phyloP scores from a whole-genome alignment of 768 basidiomycete species.

The Lentinula detonsa region DNA sequence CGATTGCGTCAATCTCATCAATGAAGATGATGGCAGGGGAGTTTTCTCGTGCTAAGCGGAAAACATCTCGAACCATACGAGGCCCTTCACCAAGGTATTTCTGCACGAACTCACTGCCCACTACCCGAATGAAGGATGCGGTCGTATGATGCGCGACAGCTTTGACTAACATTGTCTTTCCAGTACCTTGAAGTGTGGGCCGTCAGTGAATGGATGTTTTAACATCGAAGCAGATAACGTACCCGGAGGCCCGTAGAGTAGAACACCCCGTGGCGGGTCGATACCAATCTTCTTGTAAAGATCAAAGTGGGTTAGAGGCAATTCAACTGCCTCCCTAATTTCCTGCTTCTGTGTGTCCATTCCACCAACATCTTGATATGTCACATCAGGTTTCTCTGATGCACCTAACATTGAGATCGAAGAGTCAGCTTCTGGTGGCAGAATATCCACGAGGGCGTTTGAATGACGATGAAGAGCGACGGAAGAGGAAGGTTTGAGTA shows the following conservation, averaged over 20 bases:
- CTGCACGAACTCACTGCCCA: slow-evolving; percentile 98
- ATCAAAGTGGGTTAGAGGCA: slow-evolving; percentile 95
- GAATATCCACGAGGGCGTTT: slow-evolving; percentile 95
- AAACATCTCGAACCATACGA: slow-evolving; percentile 99
- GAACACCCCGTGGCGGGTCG: slow-evolving; percentile 94
- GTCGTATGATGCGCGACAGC: slow-evolving; percentile 99
- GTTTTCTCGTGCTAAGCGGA: slow-evolving; percentile 95
- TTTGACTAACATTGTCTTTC: slow-evolving; percentile 98
- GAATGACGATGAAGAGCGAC: slow-evolving; percentile 99
- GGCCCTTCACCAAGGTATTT: slow-evolving; percentile 99
- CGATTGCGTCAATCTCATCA: slow-evolving; percentile 98
- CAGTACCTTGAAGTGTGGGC: slow-evolving; percentile 62
- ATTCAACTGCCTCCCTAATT: slow-evolving; percentile 95
- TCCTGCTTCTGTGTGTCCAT: slow-evolving; percentile 99
- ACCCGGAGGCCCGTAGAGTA: slow-evolving; percentile 97
- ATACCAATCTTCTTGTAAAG: slow-evolving; percentile 99
- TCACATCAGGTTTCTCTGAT: slow-evolving; percentile 93
- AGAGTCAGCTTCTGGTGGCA: slow-evolving; percentile 97
- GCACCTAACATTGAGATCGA: slow-evolving; percentile 92
- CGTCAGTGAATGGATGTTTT: neutral
- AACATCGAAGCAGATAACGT: slow-evolving; percentile 11
- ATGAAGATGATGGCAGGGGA: slow-evolving; percentile 98
- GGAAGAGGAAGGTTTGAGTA: slow-evolving; percentile 94
- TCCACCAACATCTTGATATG: slow-evolving; percentile 93
- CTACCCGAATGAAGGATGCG: slow-evolving; percentile 95